Conservation (phyloP, 257 asterid genomes). For the Prunella vulgaris region DNA sequence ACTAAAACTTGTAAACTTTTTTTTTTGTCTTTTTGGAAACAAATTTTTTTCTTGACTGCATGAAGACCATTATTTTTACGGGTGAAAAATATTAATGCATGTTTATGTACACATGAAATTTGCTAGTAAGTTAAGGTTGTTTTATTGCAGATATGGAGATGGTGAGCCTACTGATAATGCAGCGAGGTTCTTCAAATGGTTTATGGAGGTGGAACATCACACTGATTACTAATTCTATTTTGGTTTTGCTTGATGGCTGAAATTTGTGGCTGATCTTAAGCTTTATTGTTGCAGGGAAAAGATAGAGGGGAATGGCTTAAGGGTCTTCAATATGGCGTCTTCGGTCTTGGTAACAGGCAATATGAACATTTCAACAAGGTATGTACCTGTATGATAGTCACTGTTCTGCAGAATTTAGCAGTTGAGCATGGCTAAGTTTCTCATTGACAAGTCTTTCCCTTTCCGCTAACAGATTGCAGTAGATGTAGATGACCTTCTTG, state of each 20-base stretch:
- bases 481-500: slow-evolving; percentile 61
- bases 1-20: background rate
- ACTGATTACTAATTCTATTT: no score
- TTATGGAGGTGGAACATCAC: slow-evolving; percentile 56
- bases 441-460: background rate
- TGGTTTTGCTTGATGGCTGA: background rate
- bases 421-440: background rate
- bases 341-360: slow-evolving; percentile 98
- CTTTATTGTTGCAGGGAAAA: slow-evolving; percentile 54
- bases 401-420: background rate
- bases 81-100: slow-evolving; percentile 2
- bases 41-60: slow-evolving; percentile 4
- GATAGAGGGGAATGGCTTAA: slow-evolving; percentile 76
- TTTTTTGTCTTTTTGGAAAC: background rate
- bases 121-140: slow-evolving; percentile 32
- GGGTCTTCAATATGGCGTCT: slow-evolving; percentile 75
- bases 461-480: slow-evolving; percentile 59
- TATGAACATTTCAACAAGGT: slow-evolving; percentile 99
- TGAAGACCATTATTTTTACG: background rate
- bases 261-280: slow-evolving; percentile 14
- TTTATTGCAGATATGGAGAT: slow-evolving; percentile 83
- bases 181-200: slow-evolving; percentile 96
- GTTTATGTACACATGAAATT: background rate
- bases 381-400: background rate
- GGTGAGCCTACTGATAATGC: slow-evolving; percentile 99